Conservation (phyloP, 2,329 filamentous ascomycete species). For the Beauveria pseudobassiana region DNA sequence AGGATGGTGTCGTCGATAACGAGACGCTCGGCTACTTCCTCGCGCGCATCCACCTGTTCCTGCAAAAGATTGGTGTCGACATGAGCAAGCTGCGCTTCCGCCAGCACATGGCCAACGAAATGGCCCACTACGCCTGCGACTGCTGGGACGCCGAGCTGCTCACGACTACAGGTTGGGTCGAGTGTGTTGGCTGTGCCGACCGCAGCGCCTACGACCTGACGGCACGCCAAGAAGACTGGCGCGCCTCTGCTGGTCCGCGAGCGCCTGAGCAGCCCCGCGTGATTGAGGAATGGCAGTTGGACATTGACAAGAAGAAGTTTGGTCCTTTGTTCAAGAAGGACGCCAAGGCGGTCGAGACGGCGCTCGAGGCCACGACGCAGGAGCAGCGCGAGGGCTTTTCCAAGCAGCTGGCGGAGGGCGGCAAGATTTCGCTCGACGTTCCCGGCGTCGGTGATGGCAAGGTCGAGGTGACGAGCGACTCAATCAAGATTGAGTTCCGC, state of each 20-base stretch:
- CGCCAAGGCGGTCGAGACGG: conserved; percentile 74
- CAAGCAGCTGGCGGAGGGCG: conserved; percentile 62
- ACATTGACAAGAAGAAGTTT: conserved; percentile 91
- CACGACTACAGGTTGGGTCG: conserved; percentile 93
- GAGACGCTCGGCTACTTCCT: conserved; percentile 98
- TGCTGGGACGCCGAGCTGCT: conserved; percentile 96
- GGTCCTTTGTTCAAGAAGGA: conserved; percentile 95
- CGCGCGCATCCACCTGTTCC: conserved; percentile 85
- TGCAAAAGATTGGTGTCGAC: conserved; percentile 82
- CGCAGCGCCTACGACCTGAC: conserved; percentile 89
- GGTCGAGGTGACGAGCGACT: conserved; percentile 70
- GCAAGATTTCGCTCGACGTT: conserved; percentile 72
- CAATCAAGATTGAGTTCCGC: conserved; percentile 76
- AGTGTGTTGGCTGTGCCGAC: conserved; percentile 95
- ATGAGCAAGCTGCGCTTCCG: conserved; percentile 85
- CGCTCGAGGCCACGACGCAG: conserved; percentile 68
- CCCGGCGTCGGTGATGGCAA: conserved; percentile 59
- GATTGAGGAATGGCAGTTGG: conserved; percentile 81
- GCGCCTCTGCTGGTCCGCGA: conserved; percentile 79
- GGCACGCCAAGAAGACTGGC: conserved; percentile 88
- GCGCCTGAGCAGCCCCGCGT: conserved; percentile 66
- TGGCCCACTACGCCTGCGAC: conserved; percentile 88
- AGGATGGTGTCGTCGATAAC: conserved; percentile 79
- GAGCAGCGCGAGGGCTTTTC: conserved; percentile 74
- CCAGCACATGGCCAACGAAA: conserved; percentile 80